phyloP scores from a whole-genome alignment of 805 yeast species.

The Wickerhamiella kazuoi region DNA sequence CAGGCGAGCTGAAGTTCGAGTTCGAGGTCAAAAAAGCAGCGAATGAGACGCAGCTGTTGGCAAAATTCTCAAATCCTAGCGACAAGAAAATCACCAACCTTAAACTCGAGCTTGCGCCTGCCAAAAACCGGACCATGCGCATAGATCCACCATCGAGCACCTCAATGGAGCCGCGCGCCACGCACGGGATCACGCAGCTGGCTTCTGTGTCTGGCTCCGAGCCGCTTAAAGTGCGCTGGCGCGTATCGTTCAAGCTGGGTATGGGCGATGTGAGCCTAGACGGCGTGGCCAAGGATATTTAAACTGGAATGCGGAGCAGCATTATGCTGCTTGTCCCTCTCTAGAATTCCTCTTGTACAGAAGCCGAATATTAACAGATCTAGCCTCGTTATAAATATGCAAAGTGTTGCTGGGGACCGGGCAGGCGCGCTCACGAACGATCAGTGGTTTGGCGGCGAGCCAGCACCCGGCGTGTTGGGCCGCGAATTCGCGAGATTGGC shows the following conservation, averaged over 20 bases:
- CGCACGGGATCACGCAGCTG: constrained; percentile 37
- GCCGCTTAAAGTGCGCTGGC: constrained; percentile 61
- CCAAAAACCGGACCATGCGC: constrained; percentile 39
- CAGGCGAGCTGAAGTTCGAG: constrained; percentile 33
- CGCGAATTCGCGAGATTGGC: too few relatives aligned
- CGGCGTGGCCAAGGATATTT: constrained; percentile 28
- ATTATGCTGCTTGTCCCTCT: too few relatives aligned
- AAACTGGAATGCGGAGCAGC: too few relatives aligned
- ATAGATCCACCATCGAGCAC: constrained; percentile 48
- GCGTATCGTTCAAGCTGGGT: constrained; percentile 35
- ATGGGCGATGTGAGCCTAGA: constrained; percentile 22
- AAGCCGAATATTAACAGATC: too few relatives aligned
- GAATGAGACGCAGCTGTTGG: constrained; percentile 27
- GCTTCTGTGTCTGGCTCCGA: constrained; percentile 22
- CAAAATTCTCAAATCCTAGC: constrained; percentile 35
- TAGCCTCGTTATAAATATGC: too few relatives aligned
- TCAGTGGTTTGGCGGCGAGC: too few relatives aligned
- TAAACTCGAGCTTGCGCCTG: constrained; percentile 52
- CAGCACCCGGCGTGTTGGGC: too few relatives aligned
- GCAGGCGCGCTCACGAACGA: too few relatives aligned
- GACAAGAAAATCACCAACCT: constrained; percentile 30
- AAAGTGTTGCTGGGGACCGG: too few relatives aligned
- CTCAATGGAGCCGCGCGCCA: constrained; percentile 29
- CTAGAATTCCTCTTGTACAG: too few relatives aligned
- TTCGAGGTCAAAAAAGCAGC: constrained; percentile 26